These are phyloP conservation scores for Dacryopinax primogenitus DNA, from an alignment of 768 basidiomycete species.

Conservation along the genomic window DNA sequence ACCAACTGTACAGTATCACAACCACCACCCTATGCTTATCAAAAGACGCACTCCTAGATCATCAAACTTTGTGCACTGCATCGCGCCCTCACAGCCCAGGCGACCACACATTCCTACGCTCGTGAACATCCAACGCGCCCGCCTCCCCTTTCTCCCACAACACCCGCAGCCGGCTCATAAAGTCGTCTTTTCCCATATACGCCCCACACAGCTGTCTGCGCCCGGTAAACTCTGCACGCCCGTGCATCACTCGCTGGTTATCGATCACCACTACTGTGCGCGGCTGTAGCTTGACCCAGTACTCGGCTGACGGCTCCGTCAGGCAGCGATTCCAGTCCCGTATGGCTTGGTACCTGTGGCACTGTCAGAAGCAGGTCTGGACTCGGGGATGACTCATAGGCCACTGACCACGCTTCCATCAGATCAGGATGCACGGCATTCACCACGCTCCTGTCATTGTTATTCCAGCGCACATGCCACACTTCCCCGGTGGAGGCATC, in stretches of 20 bases:
- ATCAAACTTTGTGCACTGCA: background rate
- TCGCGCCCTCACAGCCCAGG: background rate
- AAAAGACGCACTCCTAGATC: no score
- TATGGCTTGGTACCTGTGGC: slow-evolving; percentile 62
- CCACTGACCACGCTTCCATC: slow-evolving; percentile 62
- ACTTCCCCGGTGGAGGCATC: slow-evolving; percentile 49
- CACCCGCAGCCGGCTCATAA: slow-evolving; percentile 50
- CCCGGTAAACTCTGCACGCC: slow-evolving; percentile 81
- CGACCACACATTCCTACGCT: background rate
- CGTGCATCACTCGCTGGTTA: slow-evolving; percentile 89
- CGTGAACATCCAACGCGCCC: background rate
- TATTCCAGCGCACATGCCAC: slow-evolving; percentile 81
- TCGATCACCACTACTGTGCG: slow-evolving; percentile 83
- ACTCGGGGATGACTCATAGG: background rate
- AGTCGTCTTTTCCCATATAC: slow-evolving; percentile 87
- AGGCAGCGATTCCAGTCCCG: slow-evolving; percentile 62
- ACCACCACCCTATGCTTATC: no score
- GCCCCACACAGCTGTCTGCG: slow-evolving; percentile 90
- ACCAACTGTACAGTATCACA: no score
- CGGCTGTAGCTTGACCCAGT: slow-evolving; percentile 79
- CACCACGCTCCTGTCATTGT: slow-evolving; percentile 81
- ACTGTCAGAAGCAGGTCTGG: background rate
- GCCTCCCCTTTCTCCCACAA: slow-evolving; percentile 18
- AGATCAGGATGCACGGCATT: slow-evolving; percentile 41
- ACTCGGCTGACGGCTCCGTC: slow-evolving; percentile 71